Base-by-base conservation (phyloP, 805 yeast species). In the Yarrowia divulgata region DNA sequence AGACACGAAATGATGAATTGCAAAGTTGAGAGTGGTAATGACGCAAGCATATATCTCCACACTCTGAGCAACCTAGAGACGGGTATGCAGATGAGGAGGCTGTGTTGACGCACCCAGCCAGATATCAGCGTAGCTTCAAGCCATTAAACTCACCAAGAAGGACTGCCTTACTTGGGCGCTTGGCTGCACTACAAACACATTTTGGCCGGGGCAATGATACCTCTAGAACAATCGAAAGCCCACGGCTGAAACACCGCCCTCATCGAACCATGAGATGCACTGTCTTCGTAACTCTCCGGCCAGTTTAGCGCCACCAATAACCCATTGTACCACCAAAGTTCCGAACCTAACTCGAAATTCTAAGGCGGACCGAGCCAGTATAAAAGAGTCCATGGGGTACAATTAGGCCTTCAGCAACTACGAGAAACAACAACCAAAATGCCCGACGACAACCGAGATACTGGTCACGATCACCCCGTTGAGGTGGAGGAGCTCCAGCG, bases 401-500 rank as follows among this genome's bases (percentile, higher is more conserved):
- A 23, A 48, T 29, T n/a, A 19, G 23, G 6, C 2, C 7, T 7
- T 43, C 29, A 14, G 46, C 19, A n/a, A 43, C 46, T 19, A 29
- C 16, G 14, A 13, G 1, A 14, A 13, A 16, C 9, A 16, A 16
- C 9, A 16, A 16, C 5, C 37, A 35, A 18, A 6, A 54, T 54
- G 60, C 45, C 60, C n/a, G 45, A 54, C 60, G 14, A 54, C 32
- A 13, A 37, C 52, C 37, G 37, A 8, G 42, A 50, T 8, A 4
- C 29, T 35, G 58, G 39, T 8, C 37, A 29, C 37, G 54, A 50
- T 23, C 60, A 54, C 34, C 60, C 60, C 14, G 16, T 54, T 3
- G 45, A 54, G 34, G 60, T 54, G 45, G 45, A 54, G 8, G 60
- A 54, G 10, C 60, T 54, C 9, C 45, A 54, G 45, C 45, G 60